Evolutionary conservation across 108 stramenopile genomes (phyloP).

Genomic region (Chaetoceros muelleri): DNA sequence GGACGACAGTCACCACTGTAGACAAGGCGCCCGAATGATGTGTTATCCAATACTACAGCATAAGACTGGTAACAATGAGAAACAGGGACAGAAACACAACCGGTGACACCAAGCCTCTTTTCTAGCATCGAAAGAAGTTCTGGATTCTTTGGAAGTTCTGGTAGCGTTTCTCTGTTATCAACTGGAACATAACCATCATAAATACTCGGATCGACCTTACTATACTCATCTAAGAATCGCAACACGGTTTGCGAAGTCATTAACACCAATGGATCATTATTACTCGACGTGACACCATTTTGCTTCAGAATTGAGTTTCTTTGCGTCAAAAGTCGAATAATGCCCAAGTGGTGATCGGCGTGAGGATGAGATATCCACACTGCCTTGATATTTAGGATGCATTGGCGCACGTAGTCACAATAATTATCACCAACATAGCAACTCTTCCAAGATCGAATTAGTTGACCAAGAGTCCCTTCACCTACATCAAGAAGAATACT

Average conservation of each 20-base stretch:
- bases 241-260: constrained; percentile 77
- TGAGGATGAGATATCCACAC: constrained; percentile 97
- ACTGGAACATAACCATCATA: constrained; percentile 46
- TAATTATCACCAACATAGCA: constrained; percentile 1
- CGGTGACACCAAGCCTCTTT: constrained; percentile 39
- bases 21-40: constrained; percentile 69
- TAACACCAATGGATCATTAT: constrained; percentile 53
- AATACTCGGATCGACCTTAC: constrained; percentile 39
- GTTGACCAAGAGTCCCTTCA: constrained; percentile 91
- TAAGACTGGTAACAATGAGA: constrained; percentile 81
- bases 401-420: constrained; percentile 8
- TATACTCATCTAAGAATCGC: constrained; percentile 69
- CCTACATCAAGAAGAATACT: constrained; percentile 86
- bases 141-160: constrained; percentile 6
- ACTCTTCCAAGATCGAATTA: constrained; percentile 54
- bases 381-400: constrained; percentile 38
- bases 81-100: constrained; percentile 63
- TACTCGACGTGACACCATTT: not conserved
- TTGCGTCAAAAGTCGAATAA: constrained; percentile 73
- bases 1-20: constrained; percentile 97
- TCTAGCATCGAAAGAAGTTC: constrained; percentile 31
- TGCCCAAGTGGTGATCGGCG: constrained; percentile 95
- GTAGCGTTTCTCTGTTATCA: constrained; percentile 54
- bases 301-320: constrained; percentile 22
- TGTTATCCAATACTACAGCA: constrained; percentile 69